Evolutionary conservation across 1,139 yeast species (phyloP).

Genomic region (Debaryomycetaceae sp.): DNA sequence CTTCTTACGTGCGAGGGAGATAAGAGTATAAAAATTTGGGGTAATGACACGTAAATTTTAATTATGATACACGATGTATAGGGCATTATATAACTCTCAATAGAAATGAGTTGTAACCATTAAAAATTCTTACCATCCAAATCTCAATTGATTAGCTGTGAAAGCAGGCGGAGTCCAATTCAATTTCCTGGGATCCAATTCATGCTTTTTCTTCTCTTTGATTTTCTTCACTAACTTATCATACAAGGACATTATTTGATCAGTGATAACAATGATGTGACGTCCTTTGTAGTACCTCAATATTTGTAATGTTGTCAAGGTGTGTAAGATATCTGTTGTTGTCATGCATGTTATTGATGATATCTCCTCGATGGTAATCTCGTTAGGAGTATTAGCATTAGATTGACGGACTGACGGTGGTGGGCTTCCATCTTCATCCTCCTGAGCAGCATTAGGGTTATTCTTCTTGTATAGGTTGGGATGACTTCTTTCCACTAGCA

Average conservation of each 20-base stretch:
- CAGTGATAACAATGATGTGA: constrained; percentile 88
- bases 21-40: constrained; percentile 86
- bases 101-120: neutral
- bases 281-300: constrained; percentile 92
- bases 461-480: constrained; percentile 39
- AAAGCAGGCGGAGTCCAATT: constrained; percentile 96
- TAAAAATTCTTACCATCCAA: constrained; percentile 67
- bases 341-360: constrained; percentile 90
- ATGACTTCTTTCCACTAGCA: constrained; percentile 61
- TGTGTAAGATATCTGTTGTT: constrained; percentile 90
- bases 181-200: constrained; percentile 67
- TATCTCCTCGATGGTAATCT: constrained; percentile 89
- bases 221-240: constrained; percentile 61
- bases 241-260: constrained; percentile 73
- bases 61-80: neutral
- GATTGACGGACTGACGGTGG: constrained; percentile 14
- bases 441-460: constrained; percentile 25
- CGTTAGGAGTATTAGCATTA: constrained; percentile 33
- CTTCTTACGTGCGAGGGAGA: constrained; percentile 87
- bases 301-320: constrained; percentile 86
- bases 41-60: constrained; percentile 8
- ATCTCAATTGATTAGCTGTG: constrained; percentile 91
- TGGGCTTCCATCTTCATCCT: constrained; percentile 26
- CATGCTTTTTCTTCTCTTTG: constrained; percentile 66
- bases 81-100: neutral